A percentile compares a stretch with the other conserved stretches of the same genome.
These are phyloP conservation scores for Elsinoe ampelina DNA, from an alignment of 2,329 filamentous ascomycete genomes.

Conservation along the genomic window DNA sequence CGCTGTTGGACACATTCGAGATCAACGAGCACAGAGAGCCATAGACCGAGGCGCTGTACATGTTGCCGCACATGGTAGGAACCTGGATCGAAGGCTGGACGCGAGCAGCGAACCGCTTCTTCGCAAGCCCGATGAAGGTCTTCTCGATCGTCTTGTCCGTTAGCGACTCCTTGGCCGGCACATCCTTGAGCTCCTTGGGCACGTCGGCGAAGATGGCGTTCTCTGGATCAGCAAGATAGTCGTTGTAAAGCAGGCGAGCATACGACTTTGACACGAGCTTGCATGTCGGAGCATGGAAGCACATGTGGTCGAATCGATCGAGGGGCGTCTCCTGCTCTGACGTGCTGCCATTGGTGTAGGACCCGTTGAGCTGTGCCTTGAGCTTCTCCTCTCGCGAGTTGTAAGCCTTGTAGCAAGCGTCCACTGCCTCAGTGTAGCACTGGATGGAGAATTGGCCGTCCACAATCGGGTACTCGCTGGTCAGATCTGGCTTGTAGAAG, in stretches of 20 bases:
- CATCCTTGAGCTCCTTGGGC: conserved; percentile 38
- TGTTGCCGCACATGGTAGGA: conserved; percentile 46
- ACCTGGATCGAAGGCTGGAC: conserved; percentile 43
- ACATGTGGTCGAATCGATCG: conserved; percentile 47
- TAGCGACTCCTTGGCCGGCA: conserved; percentile 39
- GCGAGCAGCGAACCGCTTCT: conserved; percentile 42
- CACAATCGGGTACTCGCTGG: conserved; percentile 45
- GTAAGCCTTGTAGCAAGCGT: conserved; percentile 46
- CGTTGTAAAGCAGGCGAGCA: conserved; percentile 44
- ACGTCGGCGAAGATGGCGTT: conserved; percentile 43
- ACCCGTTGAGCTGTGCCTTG: conserved; percentile 34
- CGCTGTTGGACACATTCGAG: conserved; percentile 36
- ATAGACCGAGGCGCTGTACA: conserved; percentile 47
- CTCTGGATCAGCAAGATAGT: conserved; percentile 38
- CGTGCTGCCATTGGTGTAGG: conserved; percentile 33
- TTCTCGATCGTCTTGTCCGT: conserved; percentile 46
- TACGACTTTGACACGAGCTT: conserved; percentile 48
- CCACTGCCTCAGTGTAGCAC: conserved; percentile 45
- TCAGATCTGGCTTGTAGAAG: conserved; percentile 47
- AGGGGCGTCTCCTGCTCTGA: conserved; percentile 36
- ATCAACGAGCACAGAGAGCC: conserved; percentile 40
- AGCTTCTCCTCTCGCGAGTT: conserved; percentile 40
- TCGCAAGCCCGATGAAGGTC: conserved; percentile 42
- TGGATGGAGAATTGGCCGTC: conserved; percentile 45
- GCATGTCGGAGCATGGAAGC: conserved; percentile 46